A percentile compares a stretch with the other conserved stretches of the same genome.
Conservation (phyloP, 768 basidiomycete species). For the Porphyrellus cyaneotinctus region DNA sequence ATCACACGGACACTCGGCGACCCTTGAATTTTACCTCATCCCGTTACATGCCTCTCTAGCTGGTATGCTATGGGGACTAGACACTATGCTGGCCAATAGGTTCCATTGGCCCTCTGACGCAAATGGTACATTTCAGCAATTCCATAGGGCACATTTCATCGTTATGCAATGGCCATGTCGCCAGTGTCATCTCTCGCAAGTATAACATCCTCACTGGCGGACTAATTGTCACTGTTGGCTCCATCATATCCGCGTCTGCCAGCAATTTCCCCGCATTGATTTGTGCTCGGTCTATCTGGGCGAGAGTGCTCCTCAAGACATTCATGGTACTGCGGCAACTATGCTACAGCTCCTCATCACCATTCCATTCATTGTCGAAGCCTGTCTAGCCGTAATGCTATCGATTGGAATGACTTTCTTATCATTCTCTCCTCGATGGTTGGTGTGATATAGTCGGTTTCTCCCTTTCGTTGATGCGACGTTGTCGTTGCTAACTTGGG, state of each 20-base stretch:
- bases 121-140: constrained; percentile 42
- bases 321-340: constrained; percentile 40
- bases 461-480: constrained; percentile 10
- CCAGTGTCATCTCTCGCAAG: constrained; percentile 45
- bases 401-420: constrained; percentile 23
- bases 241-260: constrained; percentile 37
- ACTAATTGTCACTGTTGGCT: constrained; percentile 40
- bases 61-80: constrained; percentile 31
- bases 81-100: constrained; percentile 20
- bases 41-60: constrained; percentile 25
- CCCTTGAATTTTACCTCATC: constrained; percentile 24
- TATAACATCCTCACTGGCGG: constrained; percentile 42
- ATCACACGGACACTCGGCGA: constrained; percentile 6
- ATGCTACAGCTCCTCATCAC: constrained; percentile 43
- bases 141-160: constrained; percentile 37
- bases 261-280: constrained; percentile 37
- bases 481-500: constrained; percentile 2
- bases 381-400: constrained; percentile 15
- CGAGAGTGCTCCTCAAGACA: constrained; percentile 41
- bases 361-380: constrained; percentile 25
- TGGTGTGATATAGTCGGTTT: constrained; percentile 31
- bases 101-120: constrained; percentile 42
- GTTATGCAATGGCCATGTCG: constrained; percentile 38
- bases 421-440: constrained; percentile 23
- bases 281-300: constrained; percentile 37